phyloP scores from a whole-genome alignment of 2,329 filamentous ascomycete genomes.

The Exophiala bonariae region DNA sequence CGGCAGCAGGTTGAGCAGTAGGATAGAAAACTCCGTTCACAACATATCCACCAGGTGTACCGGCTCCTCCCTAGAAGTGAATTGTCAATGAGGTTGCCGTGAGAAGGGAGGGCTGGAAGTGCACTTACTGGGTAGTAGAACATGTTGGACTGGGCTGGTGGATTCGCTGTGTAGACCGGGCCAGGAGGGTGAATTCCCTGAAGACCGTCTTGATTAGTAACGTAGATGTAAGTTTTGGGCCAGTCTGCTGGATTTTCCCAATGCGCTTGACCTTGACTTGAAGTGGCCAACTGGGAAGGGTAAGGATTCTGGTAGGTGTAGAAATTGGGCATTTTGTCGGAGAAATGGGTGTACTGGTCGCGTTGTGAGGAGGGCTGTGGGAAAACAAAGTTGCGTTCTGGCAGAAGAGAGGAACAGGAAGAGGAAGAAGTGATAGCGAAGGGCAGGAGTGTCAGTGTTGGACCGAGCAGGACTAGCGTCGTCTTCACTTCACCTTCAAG shows the following conservation, averaged over 20 bases:
- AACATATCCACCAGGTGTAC: slow-evolving; percentile 24
- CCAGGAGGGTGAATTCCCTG: slow-evolving; percentile 29
- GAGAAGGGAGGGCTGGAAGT: background rate
- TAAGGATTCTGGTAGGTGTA: slow-evolving; percentile 24
- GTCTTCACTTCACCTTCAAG: too few species aligned
- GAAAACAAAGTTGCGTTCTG: background rate
- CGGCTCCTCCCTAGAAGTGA: slow-evolving; percentile 17
- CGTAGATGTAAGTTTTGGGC: slow-evolving; percentile 26
- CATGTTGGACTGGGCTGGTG: slow-evolving; percentile 19
- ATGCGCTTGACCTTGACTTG: slow-evolving; percentile 12
- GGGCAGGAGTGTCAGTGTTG: background rate
- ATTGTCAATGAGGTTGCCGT: slow-evolving; percentile 13
- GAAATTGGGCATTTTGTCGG: slow-evolving; percentile 16
- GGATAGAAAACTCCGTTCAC: slow-evolving; percentile 25
- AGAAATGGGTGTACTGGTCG: background rate
- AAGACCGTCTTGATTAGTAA: slow-evolving; percentile 19
- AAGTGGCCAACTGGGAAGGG: slow-evolving; percentile 19
- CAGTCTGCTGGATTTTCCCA: slow-evolving; percentile 24
- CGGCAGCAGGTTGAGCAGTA: slow-evolving; percentile 12
- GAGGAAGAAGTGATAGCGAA: slow-evolving; percentile 2
- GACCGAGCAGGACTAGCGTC: too few species aligned
- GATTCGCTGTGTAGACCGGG: slow-evolving; percentile 24
- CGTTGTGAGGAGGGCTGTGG: too few species aligned
- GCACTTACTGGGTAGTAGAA: slow-evolving; percentile 24
- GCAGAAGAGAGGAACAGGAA: background rate